Evolutionary conservation across 2,329 filamentous ascomycete species (phyloP).

Genomic region (Diaporthe velutina): DNA sequence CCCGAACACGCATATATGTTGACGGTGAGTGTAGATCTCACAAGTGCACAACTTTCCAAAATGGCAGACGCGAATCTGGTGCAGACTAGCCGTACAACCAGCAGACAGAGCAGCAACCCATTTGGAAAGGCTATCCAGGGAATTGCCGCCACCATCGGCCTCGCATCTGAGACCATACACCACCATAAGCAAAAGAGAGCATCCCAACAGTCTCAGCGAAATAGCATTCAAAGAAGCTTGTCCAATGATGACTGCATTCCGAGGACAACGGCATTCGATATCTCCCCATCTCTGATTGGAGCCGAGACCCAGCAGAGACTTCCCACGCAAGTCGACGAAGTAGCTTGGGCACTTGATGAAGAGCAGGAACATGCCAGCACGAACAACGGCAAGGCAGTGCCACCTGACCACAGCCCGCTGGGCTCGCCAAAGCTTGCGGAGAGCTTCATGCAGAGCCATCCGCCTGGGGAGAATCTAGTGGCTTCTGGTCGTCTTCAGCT

Average conservation of each 20-base stretch:
- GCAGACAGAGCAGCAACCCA: neutral
- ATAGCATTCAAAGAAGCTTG: neutral
- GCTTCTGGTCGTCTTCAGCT: conserved; percentile 47
- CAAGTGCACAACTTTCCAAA: too few relatives aligned
- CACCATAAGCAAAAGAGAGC: conserved; percentile 40
- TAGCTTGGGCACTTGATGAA: conserved; percentile 37
- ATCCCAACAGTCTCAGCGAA: neutral
- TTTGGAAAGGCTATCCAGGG: conserved; percentile 39
- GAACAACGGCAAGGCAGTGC: neutral
- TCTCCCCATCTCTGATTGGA: neutral
- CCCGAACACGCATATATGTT: too few relatives aligned
- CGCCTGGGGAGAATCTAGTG: neutral
- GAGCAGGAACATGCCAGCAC: conserved; percentile 21
- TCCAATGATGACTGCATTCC: neutral
- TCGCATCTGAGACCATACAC: conserved; percentile 40
- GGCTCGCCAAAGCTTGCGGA: conserved; percentile 18
- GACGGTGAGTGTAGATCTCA: neutral
- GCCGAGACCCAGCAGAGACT: neutral
- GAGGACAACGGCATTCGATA: too few relatives aligned
- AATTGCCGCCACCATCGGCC: conserved; percentile 40
- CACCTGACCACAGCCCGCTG: neutral
- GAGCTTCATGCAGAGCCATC: conserved; percentile 27
- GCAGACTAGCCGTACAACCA: neutral
- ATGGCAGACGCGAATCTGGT: neutral
- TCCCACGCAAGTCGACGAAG: conserved; percentile 20